These are phyloP conservation scores for Plasmodium blacklocki DNA, from an alignment of 169 alveolate genomes.

Conservation along the genomic window DNA sequence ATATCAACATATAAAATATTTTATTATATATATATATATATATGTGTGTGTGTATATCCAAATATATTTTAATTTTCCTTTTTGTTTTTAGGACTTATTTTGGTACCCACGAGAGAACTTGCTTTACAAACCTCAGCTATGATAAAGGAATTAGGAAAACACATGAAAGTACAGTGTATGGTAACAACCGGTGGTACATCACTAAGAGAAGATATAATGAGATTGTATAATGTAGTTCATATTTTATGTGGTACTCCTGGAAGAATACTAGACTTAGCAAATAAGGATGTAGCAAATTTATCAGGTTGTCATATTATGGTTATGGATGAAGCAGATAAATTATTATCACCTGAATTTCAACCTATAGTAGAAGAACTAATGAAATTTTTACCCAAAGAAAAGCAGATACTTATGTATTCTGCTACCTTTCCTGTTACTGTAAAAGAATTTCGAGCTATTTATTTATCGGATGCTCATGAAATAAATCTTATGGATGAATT, in stretches of 20 bases:
- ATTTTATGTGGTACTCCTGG: conserved; percentile 99
- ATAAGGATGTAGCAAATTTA: conserved; percentile 94
- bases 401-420: conserved; percentile 96
- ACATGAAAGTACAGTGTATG: conserved; percentile 97
- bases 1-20: no score
- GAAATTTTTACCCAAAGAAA: conserved; percentile 93
- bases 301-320: conserved; percentile 93
- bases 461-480: conserved; percentile 97
- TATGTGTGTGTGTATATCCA: no score
- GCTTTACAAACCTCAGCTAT: conserved; percentile 97
- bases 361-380: conserved; percentile 96
- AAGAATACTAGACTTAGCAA: conserved; percentile 96
- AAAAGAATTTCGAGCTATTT: conserved; percentile 94
- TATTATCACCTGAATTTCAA: conserved; percentile 97
- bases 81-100: conserved; percentile 90
- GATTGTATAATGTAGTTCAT: conserved; percentile 96
- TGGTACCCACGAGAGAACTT: conserved; percentile 98
- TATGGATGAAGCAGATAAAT: conserved; percentile 99
- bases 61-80: conserved; percentile 14
- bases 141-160: conserved; percentile 97
- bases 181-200: conserved; percentile 99
- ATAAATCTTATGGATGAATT: conserved; percentile 99
- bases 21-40: no score
- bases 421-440: conserved; percentile 99
- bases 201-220: conserved; percentile 96